Evolutionary conservation across 1,139 yeast genomes (phyloP), one percentile per base, ranked within the genome.

Genomic region (Kodamaea suecica): DNA sequence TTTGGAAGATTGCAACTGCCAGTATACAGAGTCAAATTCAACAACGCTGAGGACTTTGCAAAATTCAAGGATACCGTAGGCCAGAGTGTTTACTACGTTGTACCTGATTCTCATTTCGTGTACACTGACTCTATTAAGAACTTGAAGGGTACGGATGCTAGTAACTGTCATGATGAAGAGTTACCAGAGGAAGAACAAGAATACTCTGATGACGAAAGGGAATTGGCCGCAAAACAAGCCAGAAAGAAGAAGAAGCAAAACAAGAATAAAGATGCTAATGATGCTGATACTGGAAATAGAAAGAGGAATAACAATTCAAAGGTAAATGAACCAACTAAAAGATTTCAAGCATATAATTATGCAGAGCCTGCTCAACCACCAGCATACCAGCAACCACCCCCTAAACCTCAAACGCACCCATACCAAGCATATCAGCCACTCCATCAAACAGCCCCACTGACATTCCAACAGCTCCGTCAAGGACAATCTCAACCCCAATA

Each of bases 151-250:
- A 82, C 92, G 1, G 99, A 92, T 62, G 98, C 98, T 0, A 84
- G 95, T 51, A 92, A 92, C 48, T 81, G 87, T 54, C 85, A 87
- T 54, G 98, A 92, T 57, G 98, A 92, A 62, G 99, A 92, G 50
- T 61, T 90, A 16, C 90, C 96, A 0, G 86, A 79, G 47, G 95
- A 84, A 27, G 97, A 92, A 54, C 96, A 87, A 55, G 97, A 92
- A 50, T 92, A 82, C 48, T 86, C 96, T 1, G 97, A 92, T 53
- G 97, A 92, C 59, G 97, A 90, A 55, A 73, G 73, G 47, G 97
- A 90, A 46, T 50, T 60, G 48, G 74, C 72, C 9, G 73, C 75
- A 3, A 78, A 77, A 50, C 85, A 79, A 49, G 69, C 73, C 13
- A 64, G 69, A 35, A 80, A 76, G 60, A 80, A 76, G 53, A 75